Evolutionary conservation across 1,139 yeast species (phyloP).

Genomic region (Sugiyamaella sp.): DNA sequence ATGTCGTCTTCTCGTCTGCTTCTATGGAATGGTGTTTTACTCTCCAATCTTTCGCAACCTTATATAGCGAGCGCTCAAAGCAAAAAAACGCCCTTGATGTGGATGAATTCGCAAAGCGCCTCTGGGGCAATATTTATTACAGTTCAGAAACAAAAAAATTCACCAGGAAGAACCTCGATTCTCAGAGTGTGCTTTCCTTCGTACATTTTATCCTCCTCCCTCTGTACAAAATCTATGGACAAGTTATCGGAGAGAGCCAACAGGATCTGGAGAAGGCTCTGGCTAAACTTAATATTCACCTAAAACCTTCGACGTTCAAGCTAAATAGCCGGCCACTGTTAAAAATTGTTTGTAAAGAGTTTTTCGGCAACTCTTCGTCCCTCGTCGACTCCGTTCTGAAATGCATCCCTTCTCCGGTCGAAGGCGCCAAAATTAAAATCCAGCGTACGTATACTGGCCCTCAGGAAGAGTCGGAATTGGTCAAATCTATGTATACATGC

Average conservation of each 20-base stretch:
- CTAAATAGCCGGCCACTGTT: constrained; percentile 63
- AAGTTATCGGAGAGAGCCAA: constrained; percentile 59
- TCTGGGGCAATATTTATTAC: constrained; percentile 81
- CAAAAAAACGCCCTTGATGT: constrained; percentile 41
- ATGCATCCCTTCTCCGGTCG: constrained; percentile 49
- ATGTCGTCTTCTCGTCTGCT: constrained; percentile 76
- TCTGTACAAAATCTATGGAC: constrained; percentile 71
- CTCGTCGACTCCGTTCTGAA: constrained; percentile 55
- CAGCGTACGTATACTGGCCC: constrained; percentile 38
- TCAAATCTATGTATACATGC: constrained; percentile 37
- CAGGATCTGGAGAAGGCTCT: constrained; percentile 49
- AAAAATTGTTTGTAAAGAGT: constrained; percentile 53
- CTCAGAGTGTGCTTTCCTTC: constrained; percentile 55
- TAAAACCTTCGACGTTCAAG: constrained; percentile 38
- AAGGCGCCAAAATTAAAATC: constrained; percentile 38
- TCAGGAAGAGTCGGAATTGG: constrained; percentile 28
- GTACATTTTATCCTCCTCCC: constrained; percentile 75
- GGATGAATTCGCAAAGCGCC: constrained; percentile 51
- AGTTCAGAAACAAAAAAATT: constrained; percentile 52
- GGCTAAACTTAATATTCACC: constrained; percentile 42
- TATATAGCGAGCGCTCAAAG: constrained; percentile 48
- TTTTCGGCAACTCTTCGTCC: constrained; percentile 59
- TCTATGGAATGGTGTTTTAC: constrained; percentile 65
- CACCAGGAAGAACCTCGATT: constrained; percentile 41
- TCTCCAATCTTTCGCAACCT: constrained; percentile 61